phyloP scores from a whole-genome alignment of 306 rosid species.

The Vicia villosa region DNA sequence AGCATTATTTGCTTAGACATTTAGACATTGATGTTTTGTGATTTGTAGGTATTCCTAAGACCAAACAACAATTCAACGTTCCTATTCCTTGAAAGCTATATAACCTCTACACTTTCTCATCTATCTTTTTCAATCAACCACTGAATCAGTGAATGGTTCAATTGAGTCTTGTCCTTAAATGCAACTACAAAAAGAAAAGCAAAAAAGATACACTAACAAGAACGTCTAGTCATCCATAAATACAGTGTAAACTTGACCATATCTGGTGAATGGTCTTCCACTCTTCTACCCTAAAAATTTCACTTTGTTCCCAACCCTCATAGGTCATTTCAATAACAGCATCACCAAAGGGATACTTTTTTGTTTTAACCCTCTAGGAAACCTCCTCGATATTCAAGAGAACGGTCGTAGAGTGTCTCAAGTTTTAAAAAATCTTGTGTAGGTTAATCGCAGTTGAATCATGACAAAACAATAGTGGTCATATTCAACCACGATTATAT shows the following conservation, averaged over 20 bases:
- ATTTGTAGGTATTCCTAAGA: conserved; percentile 45
- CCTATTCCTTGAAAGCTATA: conserved; percentile 49
- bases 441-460: no score
- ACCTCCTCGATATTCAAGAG: background rate
- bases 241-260: conserved; percentile 36
- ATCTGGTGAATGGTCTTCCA: conserved; percentile 29
- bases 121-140: conserved; percentile 55
- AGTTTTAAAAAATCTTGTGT: no score
- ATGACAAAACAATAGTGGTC: no score
- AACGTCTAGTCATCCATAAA: conserved; percentile 43
- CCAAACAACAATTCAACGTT: conserved; percentile 46
- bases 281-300: conserved; percentile 19
- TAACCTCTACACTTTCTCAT: conserved; percentile 36
- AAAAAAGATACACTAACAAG: conserved; percentile 32
- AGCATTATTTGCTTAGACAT: conserved; percentile 33
- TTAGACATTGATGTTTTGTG: conserved; percentile 31
- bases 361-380: background rate
- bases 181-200: conserved; percentile 47
- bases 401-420: no score
- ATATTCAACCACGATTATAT: no score
- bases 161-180: conserved; percentile 47
- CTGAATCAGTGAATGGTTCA: conserved; percentile 42
- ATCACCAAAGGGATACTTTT: conserved; percentile 4
- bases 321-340: conserved; percentile 33
- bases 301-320: conserved; percentile 25